Evolutionary conservation across 2,329 filamentous ascomycete species (phyloP), one percentile per base, ranked within the genome.

Genomic region (Beauveria sp.): DNA sequence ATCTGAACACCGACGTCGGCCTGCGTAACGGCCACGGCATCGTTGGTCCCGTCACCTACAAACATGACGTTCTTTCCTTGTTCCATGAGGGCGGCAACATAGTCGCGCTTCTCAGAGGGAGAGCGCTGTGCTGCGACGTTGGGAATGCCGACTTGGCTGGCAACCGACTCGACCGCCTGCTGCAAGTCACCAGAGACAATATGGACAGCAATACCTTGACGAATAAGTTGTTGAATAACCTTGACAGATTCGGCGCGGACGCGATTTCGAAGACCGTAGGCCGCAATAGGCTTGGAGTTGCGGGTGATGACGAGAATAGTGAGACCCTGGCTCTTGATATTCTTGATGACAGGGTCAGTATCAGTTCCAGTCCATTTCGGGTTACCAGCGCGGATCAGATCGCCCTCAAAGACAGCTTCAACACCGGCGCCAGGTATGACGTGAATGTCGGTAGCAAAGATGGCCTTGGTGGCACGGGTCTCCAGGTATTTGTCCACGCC

Each of bases 11-110:
- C 85, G n/a, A 88, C 75, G 43, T 80, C 75, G 26, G 86, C 84
- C 65, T 83, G 79, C 3, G 83, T 80, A 3, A 88, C 76, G 1
- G 85, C 85, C 5, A 81, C 76, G 0, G 85, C 83, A 66, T 88
- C 85, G 67, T 88, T 88, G 8, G 83, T 85, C 12, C 85, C 85
- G 65, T 88, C 85, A 37, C 85, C 85, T 46, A 80, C 76, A 71
- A 88, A 88, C 59, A 87, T 71, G 59, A 84, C 77, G 26, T 50
- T 61, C 30, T 66, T 68, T n/a, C 64, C 66, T 20, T 64, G 30
- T 20, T 62, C 62, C 57, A 76, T 73, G 50, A 80, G 70, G 2
- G 59, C 61, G 55, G 73, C 70, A 56, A 86, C 72, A 67, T 85
- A 86, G 2, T 72, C 68, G 26, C 78, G 75, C 66, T 88, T 88